Base-by-base conservation (phyloP, 176 grass and related monocot genomes). In the Thinopyrum elongatum region DNA sequence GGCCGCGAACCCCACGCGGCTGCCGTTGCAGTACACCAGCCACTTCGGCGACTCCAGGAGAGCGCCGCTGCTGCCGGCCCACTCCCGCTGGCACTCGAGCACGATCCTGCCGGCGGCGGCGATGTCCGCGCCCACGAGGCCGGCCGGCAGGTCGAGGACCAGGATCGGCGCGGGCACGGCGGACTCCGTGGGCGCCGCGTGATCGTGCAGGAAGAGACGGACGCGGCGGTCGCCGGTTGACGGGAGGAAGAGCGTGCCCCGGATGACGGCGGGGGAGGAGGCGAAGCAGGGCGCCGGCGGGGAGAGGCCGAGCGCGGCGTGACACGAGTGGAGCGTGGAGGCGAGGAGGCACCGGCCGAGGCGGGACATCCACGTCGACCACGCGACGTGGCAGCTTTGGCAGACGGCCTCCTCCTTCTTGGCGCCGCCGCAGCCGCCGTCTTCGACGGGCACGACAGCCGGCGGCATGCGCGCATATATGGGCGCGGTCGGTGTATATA, bases 201-300 rank as follows among this genome's bases (percentile, higher is more conserved):
- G 74, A n/a, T 85, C 85, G 64, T 93, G 88, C 26, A 93, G 82
- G 79, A 84, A 90, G 85, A 93, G 88, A 28, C 80, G 81, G 41
- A 90, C 60, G 62, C 84, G 87, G 25, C 82, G 81, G 71, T 90
- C 85, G 27, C 81, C 81, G 3, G 85, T 55, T 34, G 82, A 70
- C 27, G 88, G 88, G 15, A 85, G 44, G 85, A 90, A 82, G 85
- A 93, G 35, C 78, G 92, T 93, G 79, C 92, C 88, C 15, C 88
- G 80, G 67, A 93, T 67, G 49, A 31, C 14, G 80, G 38, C 13
- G 14, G 81, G 4, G 84, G 38, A 15, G 62, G 85, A 4, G 21
- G 17, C 42, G 44, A 25, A 27, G 36, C n/a, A 1, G 34, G 81
- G 57, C 60, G 61, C 2, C 79, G 81, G 1, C 13, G 28, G 27